Evolutionary conservation across 2,329 filamentous ascomycete genomes (phyloP), one percentile per base, ranked within the genome.

Genomic region (Sarocladium brachiariae): DNA sequence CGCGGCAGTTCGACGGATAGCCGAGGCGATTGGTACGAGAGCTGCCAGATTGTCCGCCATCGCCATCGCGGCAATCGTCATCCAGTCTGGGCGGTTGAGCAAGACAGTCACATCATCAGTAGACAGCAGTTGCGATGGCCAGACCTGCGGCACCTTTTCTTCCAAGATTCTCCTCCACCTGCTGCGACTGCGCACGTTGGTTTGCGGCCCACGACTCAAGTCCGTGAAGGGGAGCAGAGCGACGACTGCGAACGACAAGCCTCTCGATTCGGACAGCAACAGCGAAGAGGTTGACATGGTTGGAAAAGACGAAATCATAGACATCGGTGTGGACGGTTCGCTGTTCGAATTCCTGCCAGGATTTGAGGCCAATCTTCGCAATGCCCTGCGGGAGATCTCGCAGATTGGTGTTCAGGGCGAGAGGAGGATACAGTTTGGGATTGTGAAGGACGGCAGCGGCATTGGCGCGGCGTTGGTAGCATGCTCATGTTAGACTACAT

Each of bases 381-480:
- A 81, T 58, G 83, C 83, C 10, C 65, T 88, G 50, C 69, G 78
- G 19, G 80, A 84, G 56, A 74, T 87, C 30, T 70, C 76, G 10
- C 72, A 78, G 51, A 77, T 88, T 56, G 83, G 83, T 2, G 61
- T 62, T 6, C 64, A 67, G 23, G 82, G 83, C 6, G 83, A 87
- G 63, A 79, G 78, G 67, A 78, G 76, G 62, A 75, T 89, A 38
- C 71, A 79, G 35, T 86, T 89, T 58, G 84, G 83, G 2, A 80
- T 87, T 59, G 84, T 84, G 23, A 87, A 87, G 68, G 84, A 89
- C 61, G 85, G 85, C 14, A 84, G 78, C 56, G 84, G 85, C 49
- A 81, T 88, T 27, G 85, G 85, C 43, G 85, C 85, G 7, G 85
- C 85, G 49, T 64, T 89, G 59, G 86, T 87, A 65, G 84, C 84